Evolutionary conservation across 2,329 filamentous ascomycete genomes (phyloP), one percentile per base, ranked within the genome.

Genomic region (Pyricularia grisea): DNA sequence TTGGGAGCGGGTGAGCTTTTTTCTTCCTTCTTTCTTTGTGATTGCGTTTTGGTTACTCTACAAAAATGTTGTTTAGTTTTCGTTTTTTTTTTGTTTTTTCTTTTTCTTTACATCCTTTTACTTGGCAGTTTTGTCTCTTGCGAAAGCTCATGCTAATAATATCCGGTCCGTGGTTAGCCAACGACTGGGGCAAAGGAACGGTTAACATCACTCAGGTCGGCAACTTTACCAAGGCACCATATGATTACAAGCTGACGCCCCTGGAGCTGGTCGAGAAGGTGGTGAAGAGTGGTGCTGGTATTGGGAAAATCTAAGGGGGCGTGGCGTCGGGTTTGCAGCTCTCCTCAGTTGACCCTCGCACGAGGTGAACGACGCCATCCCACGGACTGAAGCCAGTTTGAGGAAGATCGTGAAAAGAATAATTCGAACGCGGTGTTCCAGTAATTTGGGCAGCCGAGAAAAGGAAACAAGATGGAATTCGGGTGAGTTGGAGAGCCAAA

Each of bases 151-250:
- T 42, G 42, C 65, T 9, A 17, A n/a, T 4, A 27, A 27, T 10
- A 0, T 17, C 7, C 27, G 7, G 33, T 9, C 11, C 31, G 3
- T 20, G 14, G 5, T 1, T 4, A 77, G 78, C 76, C 70, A 81
- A 86, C 72, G 83, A 86, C 61, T 87, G 81, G 73, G 84, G 84
- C 1, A 71, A 73, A 3, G 81, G 81, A 0, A 74, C 74, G 0
- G 79, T 85, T 64, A 87, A 87, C 69, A 85, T 86, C 36, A 86
- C 84, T 0, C 81, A 80, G 72, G 78, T 80, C 5, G 84, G 84
- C 2, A 78, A 79, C 68, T 84, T 86, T 70, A 81, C 79, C 4
- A 78, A 78, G 73, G 83, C 81, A 3, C 81, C 80, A 11, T 86
- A 86, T 73, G 76, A 77, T 70, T 86, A 80, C 74, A 80, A 79